Evolutionary conservation across 805 yeast species (phyloP), one percentile per base, ranked within the genome.

Genomic region (Scheffersomyces amazonensis): DNA sequence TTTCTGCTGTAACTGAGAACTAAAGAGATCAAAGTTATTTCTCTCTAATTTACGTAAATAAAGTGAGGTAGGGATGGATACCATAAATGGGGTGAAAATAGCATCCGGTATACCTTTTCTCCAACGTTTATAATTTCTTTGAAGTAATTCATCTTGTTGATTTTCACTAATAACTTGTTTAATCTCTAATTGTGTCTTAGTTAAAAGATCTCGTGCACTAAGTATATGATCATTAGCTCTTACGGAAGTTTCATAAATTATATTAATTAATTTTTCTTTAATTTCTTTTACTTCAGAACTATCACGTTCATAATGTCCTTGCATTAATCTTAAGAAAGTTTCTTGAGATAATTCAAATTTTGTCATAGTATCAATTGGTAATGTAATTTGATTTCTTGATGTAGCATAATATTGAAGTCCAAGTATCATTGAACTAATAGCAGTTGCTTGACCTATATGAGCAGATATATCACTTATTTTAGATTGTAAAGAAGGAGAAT

Each of bases 371-470:
- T 82, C 86, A 2, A 77, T 52, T 0, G 96, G 96, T 30, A 87
- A 57, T 23, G 79, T 70, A 11, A 84, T 68, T 31, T 69, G 73
- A 40, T 74, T 69, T 19, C 75, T 68, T 22, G 64, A 53, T 16
- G 59, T 54, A 0, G 85, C 81, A 55, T 78, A 81, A 57, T 72
- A 84, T 17, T 67, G 65, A 34, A 81, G 53, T 0, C 84, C 86
- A 36, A 83, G 62, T 11, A 87, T 67, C 58, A 77, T 69, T 2
- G 83, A 71, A 1, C 87, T 80, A 10, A 87, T 69, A 0, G 89
- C 81, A 0, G 83, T 76, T 1, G 93, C 86, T 56, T 87, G 95
- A 5, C 96, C 96, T 27, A 87, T 61, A 59, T 87, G 95, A 0
- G 95, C 93, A 9, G 80, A 74, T 8, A 82, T 73, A 43, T 83